Percentiles rank a stretch among this genome's conserved stretches.
These are phyloP conservation scores for Pichia sp. DNA, from an alignment of 1,139 yeast species.

Conservation along the genomic window DNA sequence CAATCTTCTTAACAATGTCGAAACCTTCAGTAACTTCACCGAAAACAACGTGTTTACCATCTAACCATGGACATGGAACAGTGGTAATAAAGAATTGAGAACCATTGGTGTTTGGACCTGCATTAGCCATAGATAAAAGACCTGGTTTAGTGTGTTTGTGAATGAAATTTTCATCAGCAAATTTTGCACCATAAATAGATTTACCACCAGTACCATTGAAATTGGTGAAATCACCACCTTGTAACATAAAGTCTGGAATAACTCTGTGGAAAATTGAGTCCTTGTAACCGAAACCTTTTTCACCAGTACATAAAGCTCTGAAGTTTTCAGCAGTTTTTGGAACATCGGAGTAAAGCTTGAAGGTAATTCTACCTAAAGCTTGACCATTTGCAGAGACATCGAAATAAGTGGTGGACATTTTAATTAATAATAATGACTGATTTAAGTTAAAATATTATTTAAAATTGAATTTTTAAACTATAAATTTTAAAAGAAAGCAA, in stretches of 20 bases:
- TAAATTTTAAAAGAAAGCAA: too few relatives aligned
- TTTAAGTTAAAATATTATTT: too few relatives aligned
- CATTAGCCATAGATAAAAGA: constrained; percentile 97
- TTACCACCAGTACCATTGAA: constrained; percentile 98
- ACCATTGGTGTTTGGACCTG: constrained; percentile 99
- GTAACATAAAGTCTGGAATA: constrained; percentile 96
- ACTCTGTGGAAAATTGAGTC: constrained; percentile 96
- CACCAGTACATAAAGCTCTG: constrained; percentile 96
- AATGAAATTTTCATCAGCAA: constrained; percentile 91
- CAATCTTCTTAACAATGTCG: constrained; percentile 89
- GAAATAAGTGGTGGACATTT: constrained; percentile 31
- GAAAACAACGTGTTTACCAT: constrained; percentile 97
- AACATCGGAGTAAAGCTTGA: constrained; percentile 86
- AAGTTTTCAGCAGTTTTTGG: constrained; percentile 99
- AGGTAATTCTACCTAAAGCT: constrained; percentile 65
- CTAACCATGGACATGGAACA: constrained; percentile 93
- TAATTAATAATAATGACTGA: background rate
- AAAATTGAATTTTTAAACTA: too few relatives aligned
- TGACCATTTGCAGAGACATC: constrained; percentile 35
- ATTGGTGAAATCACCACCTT: constrained; percentile 98
- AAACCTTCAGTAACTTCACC: constrained; percentile 93
- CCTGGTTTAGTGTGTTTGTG: constrained; percentile 89
- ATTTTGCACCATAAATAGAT: constrained; percentile 94
- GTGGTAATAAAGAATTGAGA: constrained; percentile 99
- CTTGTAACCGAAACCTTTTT: constrained; percentile 94